phyloP scores from a whole-genome alignment of 768 basidiomycete species.

The Basidioascus undulatus region DNA sequence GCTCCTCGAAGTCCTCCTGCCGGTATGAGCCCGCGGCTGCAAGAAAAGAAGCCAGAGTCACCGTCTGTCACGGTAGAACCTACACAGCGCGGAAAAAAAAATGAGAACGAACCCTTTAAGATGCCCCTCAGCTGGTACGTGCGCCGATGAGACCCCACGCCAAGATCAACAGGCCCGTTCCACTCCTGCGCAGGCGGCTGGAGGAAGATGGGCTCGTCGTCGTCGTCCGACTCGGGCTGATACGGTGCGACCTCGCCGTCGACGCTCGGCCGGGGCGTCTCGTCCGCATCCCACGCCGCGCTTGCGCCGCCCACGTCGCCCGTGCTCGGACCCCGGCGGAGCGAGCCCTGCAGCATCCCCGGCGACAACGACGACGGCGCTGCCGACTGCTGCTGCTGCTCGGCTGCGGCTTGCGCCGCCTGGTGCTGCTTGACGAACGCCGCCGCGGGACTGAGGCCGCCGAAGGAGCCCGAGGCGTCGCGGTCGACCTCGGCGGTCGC shows the following conservation, averaged over 20 bases:
- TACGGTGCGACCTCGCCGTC: slow-evolving; percentile 43
- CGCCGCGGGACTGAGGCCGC: slow-evolving; percentile 35
- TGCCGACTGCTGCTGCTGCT: slow-evolving; percentile 16
- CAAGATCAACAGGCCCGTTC: no score
- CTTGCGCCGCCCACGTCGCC: background rate
- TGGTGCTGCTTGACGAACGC: slow-evolving; percentile 22
- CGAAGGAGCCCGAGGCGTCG: slow-evolving; percentile 11
- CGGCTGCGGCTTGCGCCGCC: no score
- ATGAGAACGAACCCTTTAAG: slow-evolving; percentile 39
- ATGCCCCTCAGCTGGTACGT: slow-evolving; percentile 73
- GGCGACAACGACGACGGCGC: slow-evolving; percentile 16
- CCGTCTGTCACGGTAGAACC: background rate
- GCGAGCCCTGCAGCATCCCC: slow-evolving; percentile 8
- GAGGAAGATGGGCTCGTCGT: slow-evolving; percentile 23
- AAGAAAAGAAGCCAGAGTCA: background rate
- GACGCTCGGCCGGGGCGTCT: slow-evolving; percentile 20
- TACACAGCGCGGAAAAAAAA: background rate
- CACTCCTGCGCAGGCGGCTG: slow-evolving; percentile 9
- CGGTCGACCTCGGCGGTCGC: slow-evolving; percentile 62
- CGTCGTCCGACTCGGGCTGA: slow-evolving; percentile 48
- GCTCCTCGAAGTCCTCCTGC: slow-evolving; percentile 33
- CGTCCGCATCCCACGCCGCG: slow-evolving; percentile 7
- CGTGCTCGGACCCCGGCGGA: slow-evolving; percentile 4
- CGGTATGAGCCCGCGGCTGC: slow-evolving; percentile 44
- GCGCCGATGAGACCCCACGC: no score